Base-by-base conservation (phyloP, 805 yeast species). In the Pichia occidentalis region DNA sequence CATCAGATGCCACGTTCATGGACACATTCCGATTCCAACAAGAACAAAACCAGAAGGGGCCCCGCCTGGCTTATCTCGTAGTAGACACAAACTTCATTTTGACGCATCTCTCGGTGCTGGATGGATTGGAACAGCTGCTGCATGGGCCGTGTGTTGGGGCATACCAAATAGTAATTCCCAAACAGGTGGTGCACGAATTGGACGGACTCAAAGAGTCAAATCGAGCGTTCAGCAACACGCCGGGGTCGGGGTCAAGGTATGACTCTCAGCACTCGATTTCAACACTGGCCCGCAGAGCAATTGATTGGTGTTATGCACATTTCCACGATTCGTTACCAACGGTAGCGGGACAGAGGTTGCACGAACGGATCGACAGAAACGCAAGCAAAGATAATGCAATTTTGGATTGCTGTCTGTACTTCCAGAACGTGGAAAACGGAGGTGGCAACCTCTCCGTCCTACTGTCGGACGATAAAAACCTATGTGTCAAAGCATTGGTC, bases 71-170 rank as follows among this genome's bases (percentile, higher is more conserved):
- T 17, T 43, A 36, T 16, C 61, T 86, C 43, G 78, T 87, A 0
- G 64, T 85, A 0, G 97, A 88, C 54, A 88, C 97, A 2, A 88
- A 88, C 53, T 85, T 88, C 53, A 64, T 85, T 11, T 59, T 88
- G 3, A 73, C 86, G 1, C 87, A 86, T 53, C 57, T 85, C 30
- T 56, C 63, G 14, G 58, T 84, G 1, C 46, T 87, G 7, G 76
- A 80, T 32, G 68, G 68, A 1, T 52, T 88, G 19, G 56, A 68
- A 4, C 50, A 49, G 2, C 18, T 36, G 5, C 39, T 72, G 7
- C 69, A 69, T 4, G 35, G 46, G 0, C 42, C 57, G 10, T 78
- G 65, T 50, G 64, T 68, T 13, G 71, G 75, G 34, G 50, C 56
- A 2, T 54, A 54, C 33, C 44, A 46, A 20, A 63, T 88, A 1